Base-by-base conservation (phyloP, 1,284 basidiomycete species). In the Exobasidium cylindrosporum region DNA sequence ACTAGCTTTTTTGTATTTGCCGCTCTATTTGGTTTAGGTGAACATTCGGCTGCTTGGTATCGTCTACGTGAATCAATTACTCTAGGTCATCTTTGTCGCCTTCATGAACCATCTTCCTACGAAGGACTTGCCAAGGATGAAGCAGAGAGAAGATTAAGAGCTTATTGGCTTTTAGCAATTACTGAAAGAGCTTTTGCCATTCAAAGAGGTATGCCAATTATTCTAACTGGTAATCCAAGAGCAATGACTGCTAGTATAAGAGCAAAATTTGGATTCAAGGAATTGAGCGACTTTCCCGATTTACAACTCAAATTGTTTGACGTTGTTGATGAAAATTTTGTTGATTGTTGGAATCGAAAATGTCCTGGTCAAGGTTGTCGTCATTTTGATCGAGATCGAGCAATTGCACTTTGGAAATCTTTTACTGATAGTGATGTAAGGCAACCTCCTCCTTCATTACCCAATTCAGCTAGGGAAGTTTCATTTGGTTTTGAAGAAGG, bases 91-190 rank as follows among this genome's bases (percentile, higher is more conserved):
- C 61, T 77, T 29, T 60, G 74, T 14, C 67, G 69, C 32, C 69
- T 77, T 31, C 74, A 76, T 59, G 67, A 73, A 29, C 72, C 70
- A 0, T 63, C 68, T 4, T 64, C 68, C 5, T 78, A 77, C 66
- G 73, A 70, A 58, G 44, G 60, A n/a, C 65, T 78, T 17, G 61
- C 70, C 32, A 63, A 67, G 32, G 75, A 69, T 61, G 76, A 78
- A 49, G 69, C 69, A 53, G 75, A 77, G 54, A 62, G 75, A 3
- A 49, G 75, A 5, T 55, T 77, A 4, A 66, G 75, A 14, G 68
- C 70, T 0, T 77, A 76, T 47, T 74, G 75, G 57, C 59, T 77
- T 29, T 66, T 77, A 5, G 74, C 71, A 43, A 77, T 77, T 57
- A 77, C 75, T 1, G 75, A 77, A 56, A 58, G 74, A 2, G 72